Evolutionary conservation across 1,139 yeast genomes (phyloP).

Genomic region (Candida sp.): DNA sequence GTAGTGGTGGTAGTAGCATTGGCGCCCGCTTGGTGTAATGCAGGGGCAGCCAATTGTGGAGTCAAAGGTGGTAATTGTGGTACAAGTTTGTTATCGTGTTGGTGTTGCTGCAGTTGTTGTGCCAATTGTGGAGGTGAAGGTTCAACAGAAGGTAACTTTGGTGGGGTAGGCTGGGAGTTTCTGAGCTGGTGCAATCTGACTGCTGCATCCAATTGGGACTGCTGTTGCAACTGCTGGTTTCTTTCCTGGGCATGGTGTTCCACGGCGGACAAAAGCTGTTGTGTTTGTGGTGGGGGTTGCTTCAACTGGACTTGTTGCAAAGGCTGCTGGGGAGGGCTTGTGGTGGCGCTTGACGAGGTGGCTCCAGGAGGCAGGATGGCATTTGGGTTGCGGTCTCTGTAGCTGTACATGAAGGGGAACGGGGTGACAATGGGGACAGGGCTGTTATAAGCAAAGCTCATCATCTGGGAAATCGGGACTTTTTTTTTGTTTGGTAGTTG

Average conservation of each 20-base stretch:
- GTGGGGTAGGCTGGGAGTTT: background rate
- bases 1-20: background rate
- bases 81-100: background rate
- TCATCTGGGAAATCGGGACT: background rate
- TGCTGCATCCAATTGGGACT: conserved; percentile 2
- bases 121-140: background rate
- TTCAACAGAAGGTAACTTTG: background rate
- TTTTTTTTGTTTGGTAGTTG: background rate
- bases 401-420: background rate
- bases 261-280: background rate
- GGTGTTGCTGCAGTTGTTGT: background rate
- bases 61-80: conserved; percentile 3
- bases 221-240: background rate
- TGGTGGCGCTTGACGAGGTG: background rate
- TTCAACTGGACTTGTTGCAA: background rate
- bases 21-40: background rate
- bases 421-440: background rate
- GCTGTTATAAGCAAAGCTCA: conserved; percentile 1
- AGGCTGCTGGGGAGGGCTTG: background rate
- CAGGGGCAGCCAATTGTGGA: background rate
- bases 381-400: background rate
- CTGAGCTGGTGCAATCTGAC: conserved; percentile 3
- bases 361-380: background rate
- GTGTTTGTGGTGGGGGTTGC: conserved; percentile 1
- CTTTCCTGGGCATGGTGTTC: background rate